Percentiles rank a stretch among this genome's conserved stretches.
Conservation (phyloP, 805 yeast species). For the Sugiyamaella smithiae region DNA sequence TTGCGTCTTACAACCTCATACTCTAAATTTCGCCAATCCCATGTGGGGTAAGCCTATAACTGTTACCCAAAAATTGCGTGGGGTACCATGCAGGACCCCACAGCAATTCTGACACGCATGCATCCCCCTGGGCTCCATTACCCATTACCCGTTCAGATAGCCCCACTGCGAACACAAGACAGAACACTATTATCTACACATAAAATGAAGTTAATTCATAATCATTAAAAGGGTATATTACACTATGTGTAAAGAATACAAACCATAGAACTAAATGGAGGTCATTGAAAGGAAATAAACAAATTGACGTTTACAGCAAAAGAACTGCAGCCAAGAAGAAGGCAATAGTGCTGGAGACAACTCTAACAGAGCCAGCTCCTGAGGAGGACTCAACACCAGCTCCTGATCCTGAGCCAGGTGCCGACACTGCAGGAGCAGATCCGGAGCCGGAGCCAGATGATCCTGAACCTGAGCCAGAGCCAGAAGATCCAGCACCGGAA, state of each 20-base stretch:
- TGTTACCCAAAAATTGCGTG: not conserved
- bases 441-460: constrained; percentile 5
- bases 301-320: not conserved
- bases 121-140: not conserved
- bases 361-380: not conserved
- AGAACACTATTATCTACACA: too few relatives aligned
- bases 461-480: not conserved
- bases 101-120: not conserved
- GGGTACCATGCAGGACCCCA: not conserved
- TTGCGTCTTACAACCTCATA: not conserved
- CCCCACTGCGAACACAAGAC: too few relatives aligned
- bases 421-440: not conserved
- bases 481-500: constrained; percentile 1
- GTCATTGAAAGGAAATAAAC: not conserved
- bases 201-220: too few relatives aligned
- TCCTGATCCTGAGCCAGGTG: constrained; percentile 5
- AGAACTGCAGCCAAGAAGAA: constrained; percentile 1
- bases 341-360: not conserved
- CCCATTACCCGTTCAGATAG: too few relatives aligned
- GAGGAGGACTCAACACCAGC: not conserved
- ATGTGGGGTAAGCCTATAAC: not conserved
- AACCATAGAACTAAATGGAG: not conserved
- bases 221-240: too few relatives aligned
- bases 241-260: not conserved
- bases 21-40: not conserved